Percentiles rank a stretch among this genome's conserved stretches.
These are phyloP conservation scores for Colletotrichum caudatum DNA, from an alignment of 2,329 filamentous ascomycete species.

Conservation along the genomic window DNA sequence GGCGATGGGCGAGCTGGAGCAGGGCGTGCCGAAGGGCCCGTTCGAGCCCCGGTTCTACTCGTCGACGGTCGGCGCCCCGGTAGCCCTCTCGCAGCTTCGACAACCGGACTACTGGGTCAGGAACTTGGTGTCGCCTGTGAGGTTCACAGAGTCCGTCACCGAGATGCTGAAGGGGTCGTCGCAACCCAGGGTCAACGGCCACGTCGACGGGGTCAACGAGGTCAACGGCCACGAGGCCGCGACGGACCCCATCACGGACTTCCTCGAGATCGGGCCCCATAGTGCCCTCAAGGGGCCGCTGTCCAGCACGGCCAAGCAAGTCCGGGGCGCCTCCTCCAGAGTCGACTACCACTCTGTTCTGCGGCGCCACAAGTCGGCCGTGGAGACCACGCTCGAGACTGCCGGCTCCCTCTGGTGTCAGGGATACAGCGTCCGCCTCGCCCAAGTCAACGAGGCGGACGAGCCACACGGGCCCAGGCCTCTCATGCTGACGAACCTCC, in stretches of 20 bases:
- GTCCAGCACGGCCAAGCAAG: slow-evolving; percentile 42
- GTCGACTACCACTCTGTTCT: slow-evolving; percentile 35
- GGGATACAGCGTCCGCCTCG: slow-evolving; percentile 25
- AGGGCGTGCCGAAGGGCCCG: slow-evolving; percentile 15
- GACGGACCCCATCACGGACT: slow-evolving; percentile 45
- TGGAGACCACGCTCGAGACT: slow-evolving; percentile 23
- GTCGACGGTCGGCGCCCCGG: slow-evolving; percentile 16
- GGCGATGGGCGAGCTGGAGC: slow-evolving; percentile 24
- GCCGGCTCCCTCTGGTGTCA: slow-evolving; percentile 33
- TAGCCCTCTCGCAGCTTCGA: slow-evolving; percentile 16
- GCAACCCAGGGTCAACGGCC: slow-evolving; percentile 1
- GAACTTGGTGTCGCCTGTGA: slow-evolving; percentile 56
- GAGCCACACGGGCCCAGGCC: slow-evolving; percentile 32
- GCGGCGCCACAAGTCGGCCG: slow-evolving; percentile 5
- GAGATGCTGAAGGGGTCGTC: slow-evolving; percentile 45
- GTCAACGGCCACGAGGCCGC: neutral
- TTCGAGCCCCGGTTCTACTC: slow-evolving; percentile 34
- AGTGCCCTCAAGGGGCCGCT: slow-evolving; percentile 62
- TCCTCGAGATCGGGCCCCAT: slow-evolving; percentile 64
- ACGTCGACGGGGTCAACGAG: neutral
- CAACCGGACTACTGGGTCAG: slow-evolving; percentile 59
- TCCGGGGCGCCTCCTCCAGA: neutral
- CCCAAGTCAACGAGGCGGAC: slow-evolving; percentile 36
- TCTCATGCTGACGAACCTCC: slow-evolving; percentile 41
- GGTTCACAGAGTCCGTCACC: slow-evolving; percentile 57